Evolutionary conservation across 345 rosid genomes (phyloP).

Genomic region (Salix caprea): DNA sequence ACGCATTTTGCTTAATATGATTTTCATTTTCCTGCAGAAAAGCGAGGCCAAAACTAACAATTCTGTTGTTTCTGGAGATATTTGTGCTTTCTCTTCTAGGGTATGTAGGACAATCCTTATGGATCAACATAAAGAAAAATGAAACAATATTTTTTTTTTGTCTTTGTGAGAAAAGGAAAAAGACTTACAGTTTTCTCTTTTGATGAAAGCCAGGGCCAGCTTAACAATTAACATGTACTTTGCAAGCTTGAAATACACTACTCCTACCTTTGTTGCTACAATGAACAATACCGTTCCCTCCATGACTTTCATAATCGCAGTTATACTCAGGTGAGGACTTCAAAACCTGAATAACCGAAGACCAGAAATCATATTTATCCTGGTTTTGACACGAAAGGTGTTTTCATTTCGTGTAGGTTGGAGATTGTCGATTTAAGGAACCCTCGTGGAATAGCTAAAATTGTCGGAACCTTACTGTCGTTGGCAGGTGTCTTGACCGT

Average conservation of each 20-base stretch:
- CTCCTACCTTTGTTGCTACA: slow-evolving; percentile 28
- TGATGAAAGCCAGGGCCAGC: slow-evolving; percentile 25
- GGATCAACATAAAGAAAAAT: neutral
- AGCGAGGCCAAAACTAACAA: slow-evolving; percentile 28
- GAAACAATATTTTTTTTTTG: neutral
- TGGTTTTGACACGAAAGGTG: neutral
- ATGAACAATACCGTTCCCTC: slow-evolving; percentile 21
- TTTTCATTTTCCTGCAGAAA: slow-evolving; percentile 17
- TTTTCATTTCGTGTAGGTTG: slow-evolving; percentile 8
- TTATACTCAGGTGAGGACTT: slow-evolving; percentile 18
- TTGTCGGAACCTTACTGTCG: slow-evolving; percentile 14
- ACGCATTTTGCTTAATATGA: neutral
- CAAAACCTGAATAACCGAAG: neutral
- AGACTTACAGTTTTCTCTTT: neutral
- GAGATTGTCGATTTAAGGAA: slow-evolving; percentile 18
- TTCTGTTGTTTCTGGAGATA: slow-evolving; percentile 24
- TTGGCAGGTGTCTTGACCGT: slow-evolving; percentile 17
- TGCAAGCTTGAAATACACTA: slow-evolving; percentile 29
- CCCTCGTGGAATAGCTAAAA: slow-evolving; percentile 16
- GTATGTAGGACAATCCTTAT: neutral
- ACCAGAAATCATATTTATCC: neutral
- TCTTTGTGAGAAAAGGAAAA: neutral
- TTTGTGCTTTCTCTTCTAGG: slow-evolving; percentile 29
- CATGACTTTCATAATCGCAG: slow-evolving; percentile 23
- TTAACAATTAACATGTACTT: slow-evolving; percentile 29